A percentile compares a stretch with the other conserved stretches of the same genome.
These are phyloP conservation scores for Posidonia oceanica DNA, from an alignment of 116 monocot genomes.

Conservation along the genomic window DNA sequence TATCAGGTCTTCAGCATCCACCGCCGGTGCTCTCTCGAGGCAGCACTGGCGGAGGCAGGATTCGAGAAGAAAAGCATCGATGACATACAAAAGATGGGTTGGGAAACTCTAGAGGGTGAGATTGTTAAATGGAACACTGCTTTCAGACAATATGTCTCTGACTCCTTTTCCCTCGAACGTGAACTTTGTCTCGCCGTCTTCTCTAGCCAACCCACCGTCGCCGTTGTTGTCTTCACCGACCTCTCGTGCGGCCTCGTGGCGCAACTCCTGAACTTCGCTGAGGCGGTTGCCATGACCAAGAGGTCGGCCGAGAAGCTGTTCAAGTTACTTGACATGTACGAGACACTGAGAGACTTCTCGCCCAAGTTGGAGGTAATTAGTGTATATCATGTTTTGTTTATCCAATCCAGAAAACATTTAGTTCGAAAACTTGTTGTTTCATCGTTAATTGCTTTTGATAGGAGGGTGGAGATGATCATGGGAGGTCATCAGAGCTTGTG, in stretches of 20 bases:
- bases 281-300: constrained; percentile 61
- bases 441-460: background rate
- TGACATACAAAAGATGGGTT: constrained; percentile 56
- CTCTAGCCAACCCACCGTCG: constrained; percentile 11
- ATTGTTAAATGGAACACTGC: constrained; percentile 56
- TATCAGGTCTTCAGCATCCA: constrained; percentile 24
- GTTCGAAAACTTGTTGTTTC: constrained; percentile 4
- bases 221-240: constrained; percentile 23
- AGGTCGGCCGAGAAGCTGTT: constrained; percentile 89
- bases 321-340: constrained; percentile 90
- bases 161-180: constrained; percentile 31
- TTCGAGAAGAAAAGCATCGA: constrained; percentile 64
- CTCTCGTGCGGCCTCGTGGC: constrained; percentile 25
- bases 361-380: constrained; percentile 3
- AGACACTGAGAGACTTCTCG: constrained; percentile 40
- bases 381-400: background rate
- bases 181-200: constrained; percentile 44
- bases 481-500: constrained; percentile 18
- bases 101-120: constrained; percentile 56
- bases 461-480: background rate
- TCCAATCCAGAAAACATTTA: background rate
- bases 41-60: constrained; percentile 27
- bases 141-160: constrained; percentile 26
- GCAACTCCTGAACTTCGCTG: constrained; percentile 55
- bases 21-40: constrained; percentile 39